phyloP scores from a whole-genome alignment of 768 basidiomycete genomes.

The Russula earlei region DNA sequence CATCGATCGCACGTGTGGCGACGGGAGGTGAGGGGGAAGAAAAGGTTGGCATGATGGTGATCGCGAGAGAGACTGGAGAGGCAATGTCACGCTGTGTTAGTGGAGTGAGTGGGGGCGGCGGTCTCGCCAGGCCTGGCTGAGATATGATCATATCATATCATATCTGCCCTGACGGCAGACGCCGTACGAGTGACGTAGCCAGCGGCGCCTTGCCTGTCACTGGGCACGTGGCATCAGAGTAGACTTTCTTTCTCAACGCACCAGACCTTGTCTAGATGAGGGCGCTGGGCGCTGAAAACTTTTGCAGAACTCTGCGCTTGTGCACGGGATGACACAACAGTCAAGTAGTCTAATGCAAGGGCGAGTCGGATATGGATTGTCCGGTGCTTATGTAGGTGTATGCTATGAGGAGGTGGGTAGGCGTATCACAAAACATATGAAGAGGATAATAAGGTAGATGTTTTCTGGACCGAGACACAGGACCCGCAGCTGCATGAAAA shows the following conservation, averaged over 20 bases:
- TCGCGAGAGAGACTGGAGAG: neutral
- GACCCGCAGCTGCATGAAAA: neutral
- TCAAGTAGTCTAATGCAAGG: neutral
- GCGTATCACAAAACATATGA: constrained; percentile 6
- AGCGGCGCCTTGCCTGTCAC: too few species aligned
- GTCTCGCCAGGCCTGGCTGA: too few species aligned
- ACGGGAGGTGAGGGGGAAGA: constrained; percentile 2
- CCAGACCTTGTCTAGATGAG: too few species aligned
- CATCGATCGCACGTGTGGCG: neutral
- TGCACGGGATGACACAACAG: neutral
- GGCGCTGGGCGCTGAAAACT: too few species aligned
- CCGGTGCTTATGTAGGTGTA: neutral
- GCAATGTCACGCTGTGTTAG: neutral
- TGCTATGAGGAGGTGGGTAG: neutral
- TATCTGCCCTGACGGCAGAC: neutral
- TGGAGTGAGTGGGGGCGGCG: too few species aligned
- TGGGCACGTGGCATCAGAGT: too few species aligned
- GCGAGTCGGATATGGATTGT: neutral
- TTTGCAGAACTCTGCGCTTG: too few species aligned
- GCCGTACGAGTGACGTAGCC: neutral
- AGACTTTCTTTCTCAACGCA: too few species aligned
- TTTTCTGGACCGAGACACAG: neutral
- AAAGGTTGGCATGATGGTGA: constrained; percentile 1
- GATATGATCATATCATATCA: neutral
- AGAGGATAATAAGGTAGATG: constrained; percentile 14